Percentiles rank a stretch among this genome's conserved stretches.
Conservation (phyloP, 345 rosid genomes). For the Balakata baccata region DNA sequence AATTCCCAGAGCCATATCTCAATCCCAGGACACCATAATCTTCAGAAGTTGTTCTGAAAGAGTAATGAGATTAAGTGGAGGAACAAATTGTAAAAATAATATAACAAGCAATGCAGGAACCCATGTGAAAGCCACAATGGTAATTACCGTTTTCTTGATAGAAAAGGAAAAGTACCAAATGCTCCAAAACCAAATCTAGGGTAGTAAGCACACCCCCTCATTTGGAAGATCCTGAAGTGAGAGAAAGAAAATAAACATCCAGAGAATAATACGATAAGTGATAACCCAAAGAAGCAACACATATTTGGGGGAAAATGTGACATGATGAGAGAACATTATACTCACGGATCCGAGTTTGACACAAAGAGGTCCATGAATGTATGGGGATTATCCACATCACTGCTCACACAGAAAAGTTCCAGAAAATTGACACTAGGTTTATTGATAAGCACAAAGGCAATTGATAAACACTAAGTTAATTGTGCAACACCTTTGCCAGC, state of each 20-base stretch:
- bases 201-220: conserved; percentile 68
- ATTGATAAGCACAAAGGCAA: neutral
- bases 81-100: conserved; percentile 6
- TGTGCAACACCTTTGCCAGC: conserved; percentile 70
- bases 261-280: conserved; percentile 1
- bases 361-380: conserved; percentile 86
- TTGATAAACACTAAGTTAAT: neutral
- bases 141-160: conserved; percentile 49
- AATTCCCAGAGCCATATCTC: conserved; percentile 70
- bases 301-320: neutral
- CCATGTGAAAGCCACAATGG: neutral
- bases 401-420: conserved; percentile 28
- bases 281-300: neutral
- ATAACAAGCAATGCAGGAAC: neutral
- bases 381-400: conserved; percentile 83
- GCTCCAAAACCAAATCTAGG: conserved; percentile 81
- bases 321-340: neutral
- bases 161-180: conserved; percentile 65
- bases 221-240: conserved; percentile 47
- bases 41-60: conserved; percentile 47
- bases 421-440: neutral
- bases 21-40: conserved; percentile 70
- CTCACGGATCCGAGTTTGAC: conserved; percentile 78
- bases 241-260: conserved; percentile 25
- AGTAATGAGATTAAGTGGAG: conserved; percentile 19